Conservation (phyloP, 208 protist genomes). For the Tetramitus jugosus region DNA sequence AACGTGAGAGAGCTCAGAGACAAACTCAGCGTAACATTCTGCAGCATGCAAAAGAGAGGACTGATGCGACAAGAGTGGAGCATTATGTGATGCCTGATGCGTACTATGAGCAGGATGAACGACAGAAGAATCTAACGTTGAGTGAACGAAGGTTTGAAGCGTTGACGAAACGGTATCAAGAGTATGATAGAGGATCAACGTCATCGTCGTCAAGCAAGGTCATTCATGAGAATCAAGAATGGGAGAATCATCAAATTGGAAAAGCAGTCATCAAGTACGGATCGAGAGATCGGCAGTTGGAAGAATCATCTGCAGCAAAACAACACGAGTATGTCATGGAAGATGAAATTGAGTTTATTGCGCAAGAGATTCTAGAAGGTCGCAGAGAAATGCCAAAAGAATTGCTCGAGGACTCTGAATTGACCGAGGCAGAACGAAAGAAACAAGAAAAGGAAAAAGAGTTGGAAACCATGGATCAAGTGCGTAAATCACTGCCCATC, state of each 20-base stretch:
- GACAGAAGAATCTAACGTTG: too few relatives aligned
- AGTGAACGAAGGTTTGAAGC: not conserved
- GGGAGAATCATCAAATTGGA: not conserved
- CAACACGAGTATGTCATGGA: slow-evolving; percentile 52
- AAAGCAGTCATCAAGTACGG: not conserved
- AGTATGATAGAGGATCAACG: not conserved
- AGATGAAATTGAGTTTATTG: slow-evolving; percentile 73
- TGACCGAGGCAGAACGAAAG: too few relatives aligned
- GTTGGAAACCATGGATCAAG: slow-evolving; percentile 38
- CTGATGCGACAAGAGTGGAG: not conserved
- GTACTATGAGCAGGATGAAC: not conserved
- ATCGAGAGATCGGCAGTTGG: not conserved
- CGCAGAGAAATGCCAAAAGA: slow-evolving; percentile 33
- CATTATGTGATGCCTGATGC: not conserved
- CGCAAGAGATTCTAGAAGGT: slow-evolving; percentile 50
- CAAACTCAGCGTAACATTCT: not conserved
- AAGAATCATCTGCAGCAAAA: not conserved
- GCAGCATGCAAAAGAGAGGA: not conserved
- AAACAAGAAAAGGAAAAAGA: slow-evolving; percentile 26
- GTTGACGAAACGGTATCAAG: not conserved
- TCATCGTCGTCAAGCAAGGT: not conserved
- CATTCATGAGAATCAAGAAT: not conserved
- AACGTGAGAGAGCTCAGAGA: not conserved
- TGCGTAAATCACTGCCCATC: slow-evolving; percentile 55
- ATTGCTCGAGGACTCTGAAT: not conserved